Conservation (phyloP, 2,329 filamentous ascomycete species). For the Metarhizium sp. region DNA sequence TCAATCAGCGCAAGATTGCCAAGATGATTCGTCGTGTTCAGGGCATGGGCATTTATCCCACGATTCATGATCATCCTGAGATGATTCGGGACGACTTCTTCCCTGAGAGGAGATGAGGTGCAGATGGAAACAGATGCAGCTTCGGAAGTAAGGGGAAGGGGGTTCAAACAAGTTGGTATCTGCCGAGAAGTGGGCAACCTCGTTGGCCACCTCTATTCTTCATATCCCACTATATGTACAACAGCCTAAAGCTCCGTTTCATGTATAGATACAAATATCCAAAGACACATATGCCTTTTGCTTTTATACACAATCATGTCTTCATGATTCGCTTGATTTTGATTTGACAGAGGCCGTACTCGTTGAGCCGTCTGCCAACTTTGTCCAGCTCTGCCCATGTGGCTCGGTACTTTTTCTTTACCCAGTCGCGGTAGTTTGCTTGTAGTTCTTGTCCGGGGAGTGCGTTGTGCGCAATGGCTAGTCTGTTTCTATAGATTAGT, state of each 20-base stretch:
- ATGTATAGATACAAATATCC: slow-evolving; percentile 21
- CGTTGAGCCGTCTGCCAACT: slow-evolving; percentile 35
- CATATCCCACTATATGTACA: slow-evolving; percentile 21
- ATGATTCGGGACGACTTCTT: slow-evolving; percentile 45
- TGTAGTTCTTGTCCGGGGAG: slow-evolving; percentile 58
- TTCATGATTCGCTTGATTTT: slow-evolving; percentile 38
- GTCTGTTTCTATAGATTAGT: slow-evolving; percentile 32
- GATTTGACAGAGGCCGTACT: slow-evolving; percentile 37
- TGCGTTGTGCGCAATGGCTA: slow-evolving; percentile 69
- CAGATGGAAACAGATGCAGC: neutral
- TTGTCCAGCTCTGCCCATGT: slow-evolving; percentile 59
- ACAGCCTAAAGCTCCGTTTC: slow-evolving; percentile 19
- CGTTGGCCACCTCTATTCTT: neutral
- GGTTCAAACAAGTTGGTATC: neutral
- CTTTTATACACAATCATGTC: slow-evolving; percentile 31
- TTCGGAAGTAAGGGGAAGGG: neutral
- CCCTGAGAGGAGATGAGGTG: slow-evolving; percentile 8
- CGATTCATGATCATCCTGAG: slow-evolving; percentile 81
- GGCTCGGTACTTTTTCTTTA: slow-evolving; percentile 54
- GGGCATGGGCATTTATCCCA: slow-evolving; percentile 86
- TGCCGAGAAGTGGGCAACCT: neutral
- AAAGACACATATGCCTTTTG: slow-evolving; percentile 12
- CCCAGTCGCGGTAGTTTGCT: slow-evolving; percentile 65
- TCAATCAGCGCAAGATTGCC: slow-evolving; percentile 87
- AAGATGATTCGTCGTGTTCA: slow-evolving; percentile 86